A percentile compares a stretch with the other conserved stretches of the same genome.
These are phyloP conservation scores for Akanthomyces uredinophilus DNA, from an alignment of 2,329 filamentous ascomycete genomes.

Conservation along the genomic window DNA sequence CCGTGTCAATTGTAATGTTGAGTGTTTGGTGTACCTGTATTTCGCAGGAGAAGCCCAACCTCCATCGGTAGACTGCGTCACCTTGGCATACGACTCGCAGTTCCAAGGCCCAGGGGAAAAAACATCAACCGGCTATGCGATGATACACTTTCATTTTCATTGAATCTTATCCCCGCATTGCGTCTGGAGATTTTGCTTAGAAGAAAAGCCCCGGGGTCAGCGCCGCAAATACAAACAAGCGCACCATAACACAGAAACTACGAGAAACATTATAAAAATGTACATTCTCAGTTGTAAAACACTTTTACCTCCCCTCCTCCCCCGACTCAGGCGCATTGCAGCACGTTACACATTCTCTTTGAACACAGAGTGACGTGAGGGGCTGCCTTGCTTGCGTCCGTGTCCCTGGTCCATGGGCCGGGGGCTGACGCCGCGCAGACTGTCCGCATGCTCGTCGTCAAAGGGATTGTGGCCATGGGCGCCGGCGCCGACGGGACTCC, in stretches of 20 bases:
- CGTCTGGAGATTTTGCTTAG: not conserved
- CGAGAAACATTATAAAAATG: not conserved
- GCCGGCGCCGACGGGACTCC: slow-evolving; percentile 38
- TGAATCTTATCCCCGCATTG: not conserved
- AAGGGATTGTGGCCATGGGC: slow-evolving; percentile 56
- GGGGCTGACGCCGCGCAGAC: slow-evolving; percentile 69
- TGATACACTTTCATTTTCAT: not conserved
- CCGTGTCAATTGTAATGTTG: not conserved
- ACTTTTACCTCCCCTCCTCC: slow-evolving; percentile 10
- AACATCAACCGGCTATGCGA: not conserved
- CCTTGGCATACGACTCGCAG: not conserved
- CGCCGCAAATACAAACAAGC: not conserved
- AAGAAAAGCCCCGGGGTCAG: not conserved
- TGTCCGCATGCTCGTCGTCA: slow-evolving; percentile 57
- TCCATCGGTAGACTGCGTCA: not conserved
- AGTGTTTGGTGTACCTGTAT: not conserved
- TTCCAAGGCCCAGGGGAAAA: not conserved
- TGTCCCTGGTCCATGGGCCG: slow-evolving; percentile 57
- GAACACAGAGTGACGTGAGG: slow-evolving; percentile 55
- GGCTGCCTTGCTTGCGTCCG: slow-evolving; percentile 22
- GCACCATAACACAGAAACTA: not conserved
- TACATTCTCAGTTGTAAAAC: not conserved
- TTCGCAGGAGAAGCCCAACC: too few relatives aligned
- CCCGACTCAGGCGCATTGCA: not conserved
- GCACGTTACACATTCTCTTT: slow-evolving; percentile 57